Evolutionary conservation across 192 early-diverging fungal genomes (phyloP).

Genomic region (Umbelopsis ramanniana): DNA sequence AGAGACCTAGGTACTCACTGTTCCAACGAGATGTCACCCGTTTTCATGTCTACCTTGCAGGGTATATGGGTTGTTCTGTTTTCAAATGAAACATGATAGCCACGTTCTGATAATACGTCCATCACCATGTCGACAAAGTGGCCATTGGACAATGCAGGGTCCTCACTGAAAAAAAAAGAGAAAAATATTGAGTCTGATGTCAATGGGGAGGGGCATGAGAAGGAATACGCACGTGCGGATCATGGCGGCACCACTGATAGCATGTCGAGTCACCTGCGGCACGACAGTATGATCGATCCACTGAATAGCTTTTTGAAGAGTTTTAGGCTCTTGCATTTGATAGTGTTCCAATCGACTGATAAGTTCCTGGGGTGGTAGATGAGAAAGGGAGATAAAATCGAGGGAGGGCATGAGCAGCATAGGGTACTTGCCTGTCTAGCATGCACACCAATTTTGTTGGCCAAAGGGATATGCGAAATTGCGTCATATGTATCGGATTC

Average conservation of each 20-base stretch:
- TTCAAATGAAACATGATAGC: slow-evolving; percentile 61
- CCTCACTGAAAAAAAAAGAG: slow-evolving; percentile 37
- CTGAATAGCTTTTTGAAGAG: slow-evolving; percentile 47
- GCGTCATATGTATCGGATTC: slow-evolving; percentile 58
- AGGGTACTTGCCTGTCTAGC: slow-evolving; percentile 41
- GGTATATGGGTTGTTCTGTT: slow-evolving; percentile 52
- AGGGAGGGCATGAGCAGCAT: background rate
- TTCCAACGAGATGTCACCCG: slow-evolving; percentile 55
- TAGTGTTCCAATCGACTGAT: slow-evolving; percentile 60
- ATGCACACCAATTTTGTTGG: slow-evolving; percentile 62
- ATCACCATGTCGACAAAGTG: slow-evolving; percentile 59
- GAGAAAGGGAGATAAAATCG: background rate
- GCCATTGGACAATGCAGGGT: slow-evolving; percentile 44
- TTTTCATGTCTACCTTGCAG: slow-evolving; percentile 48
- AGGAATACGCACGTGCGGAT: slow-evolving; percentile 54
- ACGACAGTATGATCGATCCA: slow-evolving; percentile 55
- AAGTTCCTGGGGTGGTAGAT: slow-evolving; percentile 46
- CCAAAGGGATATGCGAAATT: slow-evolving; percentile 62
- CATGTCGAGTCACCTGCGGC: slow-evolving; percentile 53
- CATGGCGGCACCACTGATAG: slow-evolving; percentile 60
- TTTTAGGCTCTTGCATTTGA: slow-evolving; percentile 51
- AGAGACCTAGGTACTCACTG: slow-evolving; percentile 31
- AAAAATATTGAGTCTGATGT: background rate
- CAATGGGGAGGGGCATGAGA: background rate
- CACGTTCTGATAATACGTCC: slow-evolving; percentile 61